These are phyloP conservation scores for Marchantia paleacea DNA, from an alignment of 225 moss, liverwort and hornwort species.

Conservation along the genomic window DNA sequence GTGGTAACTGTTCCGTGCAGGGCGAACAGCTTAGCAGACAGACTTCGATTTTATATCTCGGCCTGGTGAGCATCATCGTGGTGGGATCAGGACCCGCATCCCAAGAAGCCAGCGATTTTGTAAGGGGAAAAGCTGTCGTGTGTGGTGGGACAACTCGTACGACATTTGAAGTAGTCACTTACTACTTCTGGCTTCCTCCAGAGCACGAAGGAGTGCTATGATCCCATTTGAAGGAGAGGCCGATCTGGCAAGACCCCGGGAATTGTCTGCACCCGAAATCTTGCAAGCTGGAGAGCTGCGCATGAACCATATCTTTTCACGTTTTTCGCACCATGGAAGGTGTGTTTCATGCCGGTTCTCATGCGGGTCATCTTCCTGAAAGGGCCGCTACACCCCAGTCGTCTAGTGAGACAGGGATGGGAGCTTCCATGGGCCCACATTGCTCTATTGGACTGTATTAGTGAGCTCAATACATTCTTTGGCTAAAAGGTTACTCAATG, in stretches of 20 bases:
- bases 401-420: conserved; percentile 14
- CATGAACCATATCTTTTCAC: conserved; percentile 41
- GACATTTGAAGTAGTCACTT: conserved; percentile 8
- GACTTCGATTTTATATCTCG: background rate
- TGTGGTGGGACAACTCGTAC: conserved; percentile 3
- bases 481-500: conserved; percentile 29
- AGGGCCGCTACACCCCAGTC: conserved; percentile 5
- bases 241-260: background rate
- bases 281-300: conserved; percentile 28
- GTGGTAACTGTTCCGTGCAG: background rate
- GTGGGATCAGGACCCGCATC: background rate
- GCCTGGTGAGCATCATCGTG: background rate
- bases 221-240: conserved; percentile 5
- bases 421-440: conserved; percentile 21
- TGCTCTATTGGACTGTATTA: conserved; percentile 33
- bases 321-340: conserved; percentile 37
- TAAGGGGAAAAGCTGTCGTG: conserved; percentile 26
- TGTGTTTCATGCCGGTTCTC: conserved; percentile 45
- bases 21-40: background rate
- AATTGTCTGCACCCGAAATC: background rate
- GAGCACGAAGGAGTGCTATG: conserved; percentile 6
- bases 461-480: conserved; percentile 43
- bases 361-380: conserved; percentile 25
- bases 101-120: conserved; percentile 27
- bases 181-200: conserved; percentile 6